Conservation (phyloP, 352 stramenopile genomes). For the Phytopythium ostracodes region DNA sequence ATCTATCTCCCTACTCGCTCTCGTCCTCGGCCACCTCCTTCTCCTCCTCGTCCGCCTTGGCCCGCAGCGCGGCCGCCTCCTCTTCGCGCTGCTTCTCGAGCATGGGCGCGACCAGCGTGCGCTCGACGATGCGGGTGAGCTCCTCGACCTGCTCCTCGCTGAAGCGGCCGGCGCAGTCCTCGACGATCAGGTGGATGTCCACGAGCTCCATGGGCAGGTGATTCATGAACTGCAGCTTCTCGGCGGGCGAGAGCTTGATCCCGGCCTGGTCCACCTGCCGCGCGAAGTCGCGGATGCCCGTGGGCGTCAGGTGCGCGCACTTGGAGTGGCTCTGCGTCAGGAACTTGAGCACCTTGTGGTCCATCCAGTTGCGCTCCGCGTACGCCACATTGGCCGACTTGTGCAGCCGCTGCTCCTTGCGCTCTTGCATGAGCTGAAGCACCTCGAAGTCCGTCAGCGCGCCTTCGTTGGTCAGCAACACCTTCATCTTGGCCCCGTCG, state of each 20-base stretch:
- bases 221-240: slow-evolving; percentile 88
- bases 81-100: slow-evolving; percentile 20
- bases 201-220: slow-evolving; percentile 79
- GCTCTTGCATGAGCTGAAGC: slow-evolving; percentile 78
- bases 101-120: slow-evolving; percentile 43
- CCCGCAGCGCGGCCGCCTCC: slow-evolving; percentile 1
- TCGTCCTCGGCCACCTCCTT: slow-evolving; percentile 19
- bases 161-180: slow-evolving; percentile 80
- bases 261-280: slow-evolving; percentile 37
- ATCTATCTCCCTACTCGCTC: slow-evolving; percentile 8
- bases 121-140: slow-evolving; percentile 63
- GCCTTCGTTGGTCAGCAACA: slow-evolving; percentile 79
- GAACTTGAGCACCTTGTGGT: slow-evolving; percentile 89
- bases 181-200: slow-evolving; percentile 80
- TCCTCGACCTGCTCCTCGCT: slow-evolving; percentile 72
- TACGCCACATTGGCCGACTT: slow-evolving; percentile 74
- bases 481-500: slow-evolving; percentile 59
- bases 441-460: slow-evolving; percentile 80
- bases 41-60: slow-evolving; percentile 14
- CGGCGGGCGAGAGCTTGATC: slow-evolving; percentile 52
- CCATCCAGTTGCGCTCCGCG: slow-evolving; percentile 87
- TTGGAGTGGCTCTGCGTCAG: slow-evolving; percentile 65
- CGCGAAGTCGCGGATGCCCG: slow-evolving; percentile 58
- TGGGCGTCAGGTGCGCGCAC: slow-evolving; percentile 43
- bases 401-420: slow-evolving; percentile 69